Evolutionary conservation across 257 asterid genomes (phyloP).

Genomic region (Solanum peruvianum): DNA sequence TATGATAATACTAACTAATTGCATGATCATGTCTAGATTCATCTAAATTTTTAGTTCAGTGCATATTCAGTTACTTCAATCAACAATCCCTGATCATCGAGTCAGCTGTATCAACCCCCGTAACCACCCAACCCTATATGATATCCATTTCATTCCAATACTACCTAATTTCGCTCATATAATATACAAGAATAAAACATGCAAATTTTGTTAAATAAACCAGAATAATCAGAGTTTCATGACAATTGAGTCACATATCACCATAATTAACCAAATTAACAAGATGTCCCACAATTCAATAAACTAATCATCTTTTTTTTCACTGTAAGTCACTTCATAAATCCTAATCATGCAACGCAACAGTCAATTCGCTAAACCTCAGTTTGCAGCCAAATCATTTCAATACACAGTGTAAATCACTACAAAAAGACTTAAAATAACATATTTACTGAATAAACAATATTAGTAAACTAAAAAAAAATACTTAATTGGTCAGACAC

Average conservation of each 20-base stretch:
- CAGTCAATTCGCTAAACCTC: background rate
- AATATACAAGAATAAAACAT: background rate
- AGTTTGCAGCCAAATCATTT: background rate
- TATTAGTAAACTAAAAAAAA: background rate
- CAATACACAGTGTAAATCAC: background rate
- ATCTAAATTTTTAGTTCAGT: background rate
- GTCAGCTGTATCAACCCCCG: background rate
- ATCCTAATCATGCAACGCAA: background rate
- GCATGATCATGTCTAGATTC: background rate
- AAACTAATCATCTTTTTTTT: background rate
- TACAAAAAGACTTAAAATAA: slow-evolving; percentile 7
- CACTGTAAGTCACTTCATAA: background rate
- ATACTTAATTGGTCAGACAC: slow-evolving; percentile 4
- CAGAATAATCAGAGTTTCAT: background rate
- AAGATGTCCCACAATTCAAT: background rate
- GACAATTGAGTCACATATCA: background rate
- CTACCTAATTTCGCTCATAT: background rate
- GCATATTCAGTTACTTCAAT: background rate
- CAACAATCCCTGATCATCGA: background rate
- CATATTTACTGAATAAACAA: background rate
- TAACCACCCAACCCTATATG: background rate
- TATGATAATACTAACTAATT: background rate
- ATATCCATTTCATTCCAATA: background rate
- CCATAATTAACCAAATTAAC: background rate
- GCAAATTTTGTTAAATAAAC: background rate